Conservation (phyloP, 1,284 basidiomycete species). For the Paramarasmius palmivorus region DNA sequence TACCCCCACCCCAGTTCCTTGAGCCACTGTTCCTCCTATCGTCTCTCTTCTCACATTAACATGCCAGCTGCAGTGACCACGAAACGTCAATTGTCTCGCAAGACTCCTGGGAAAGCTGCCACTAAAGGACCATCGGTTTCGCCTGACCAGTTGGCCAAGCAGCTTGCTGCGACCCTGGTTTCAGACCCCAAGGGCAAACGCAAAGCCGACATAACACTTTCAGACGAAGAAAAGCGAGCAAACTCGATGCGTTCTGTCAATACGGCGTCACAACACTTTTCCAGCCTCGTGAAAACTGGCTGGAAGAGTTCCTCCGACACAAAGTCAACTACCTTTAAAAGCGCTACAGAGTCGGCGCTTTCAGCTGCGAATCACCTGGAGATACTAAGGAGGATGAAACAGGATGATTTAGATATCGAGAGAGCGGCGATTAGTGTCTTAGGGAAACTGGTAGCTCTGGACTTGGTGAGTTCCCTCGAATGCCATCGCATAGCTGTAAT, state of each 20-base stretch:
- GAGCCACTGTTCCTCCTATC: too few species aligned
- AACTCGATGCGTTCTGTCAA: conserved; percentile 65
- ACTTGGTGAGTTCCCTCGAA: conserved; percentile 51
- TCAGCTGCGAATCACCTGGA: conserved; percentile 42
- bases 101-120: too few species aligned
- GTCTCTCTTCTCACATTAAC: too few species aligned
- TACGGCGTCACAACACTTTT: conserved; percentile 51
- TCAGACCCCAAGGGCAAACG: conserved; percentile 28
- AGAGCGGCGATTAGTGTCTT: conserved; percentile 65
- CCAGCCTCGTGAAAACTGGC: conserved; percentile 52
- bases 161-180: too few species aligned
- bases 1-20: too few species aligned
- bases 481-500: not conserved
- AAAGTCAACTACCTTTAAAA: conserved; percentile 26
- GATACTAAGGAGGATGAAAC: conserved; percentile 44
- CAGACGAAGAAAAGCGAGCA: conserved; percentile 27
- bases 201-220: conserved; percentile 20
- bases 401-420: conserved; percentile 65
- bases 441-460: conserved; percentile 63
- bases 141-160: too few species aligned
- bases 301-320: conserved; percentile 20
- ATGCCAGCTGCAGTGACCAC: too few species aligned
- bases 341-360: conserved; percentile 30
- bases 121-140: too few species aligned
- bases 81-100: too few species aligned